Evolutionary conservation across 768 basidiomycete genomes (phyloP).

Genomic region (Rickenella mellea): DNA sequence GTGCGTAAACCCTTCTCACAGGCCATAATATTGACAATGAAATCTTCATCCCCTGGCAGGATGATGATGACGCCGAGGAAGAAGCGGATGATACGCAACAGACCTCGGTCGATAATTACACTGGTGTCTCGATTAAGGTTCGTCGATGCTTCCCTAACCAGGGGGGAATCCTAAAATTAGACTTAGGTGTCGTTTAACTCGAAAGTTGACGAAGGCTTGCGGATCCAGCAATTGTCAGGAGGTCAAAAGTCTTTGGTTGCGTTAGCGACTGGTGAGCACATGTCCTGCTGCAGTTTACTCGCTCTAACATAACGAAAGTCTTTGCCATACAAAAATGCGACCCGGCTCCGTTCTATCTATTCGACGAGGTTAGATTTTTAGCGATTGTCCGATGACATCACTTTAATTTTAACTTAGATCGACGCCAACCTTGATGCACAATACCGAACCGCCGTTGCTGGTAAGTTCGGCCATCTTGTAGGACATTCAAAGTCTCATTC

Average conservation of each 20-base stretch:
- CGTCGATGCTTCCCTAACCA: conserved; percentile 1
- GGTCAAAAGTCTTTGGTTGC: conserved; percentile 98
- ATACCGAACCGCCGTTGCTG: conserved; percentile 92
- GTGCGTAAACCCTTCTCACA: conserved; percentile 24
- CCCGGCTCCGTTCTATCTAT: conserved; percentile 98
- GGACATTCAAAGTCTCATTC: neutral
- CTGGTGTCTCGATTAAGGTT: conserved; percentile 92
- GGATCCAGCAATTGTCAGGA: conserved; percentile 94
- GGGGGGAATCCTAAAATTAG: no score
- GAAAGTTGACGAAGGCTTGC: conserved; percentile 90
- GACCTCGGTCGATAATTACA: conserved; percentile 85
- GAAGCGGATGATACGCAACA: conserved; percentile 68
- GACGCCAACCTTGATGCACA: conserved; percentile 97
- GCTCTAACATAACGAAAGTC: conserved; percentile 38
- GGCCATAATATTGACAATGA: neutral
- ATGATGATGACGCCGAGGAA: conserved; percentile 65
- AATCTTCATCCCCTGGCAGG: conserved; percentile 25
- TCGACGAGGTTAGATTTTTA: conserved; percentile 67
- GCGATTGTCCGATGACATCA: neutral
- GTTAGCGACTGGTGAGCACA: conserved; percentile 67
- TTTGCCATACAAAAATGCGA: conserved; percentile 99
- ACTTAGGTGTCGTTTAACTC: conserved; percentile 94
- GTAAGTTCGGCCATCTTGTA: conserved; percentile 36
- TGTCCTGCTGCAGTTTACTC: neutral
- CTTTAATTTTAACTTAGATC: conserved; percentile 39